phyloP scores from a whole-genome alignment of 2,329 filamentous ascomycete species.

The Paecilomyces dactylethromorphus region DNA sequence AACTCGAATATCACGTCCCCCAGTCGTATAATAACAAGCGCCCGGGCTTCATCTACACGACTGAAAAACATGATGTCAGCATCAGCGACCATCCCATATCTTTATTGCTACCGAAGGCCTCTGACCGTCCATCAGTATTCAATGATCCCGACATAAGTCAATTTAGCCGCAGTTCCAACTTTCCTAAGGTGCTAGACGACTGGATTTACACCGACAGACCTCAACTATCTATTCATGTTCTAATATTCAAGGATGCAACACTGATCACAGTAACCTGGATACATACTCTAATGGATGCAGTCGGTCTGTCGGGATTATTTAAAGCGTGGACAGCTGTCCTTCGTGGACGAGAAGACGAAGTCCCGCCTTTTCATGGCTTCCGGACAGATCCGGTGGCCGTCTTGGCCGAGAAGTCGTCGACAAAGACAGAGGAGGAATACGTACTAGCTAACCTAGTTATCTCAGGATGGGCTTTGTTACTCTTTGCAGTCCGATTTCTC shows the following conservation, averaged over 20 bases:
- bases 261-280: constrained; percentile 42
- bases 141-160: constrained; percentile 18
- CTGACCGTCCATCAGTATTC: too few species aligned
- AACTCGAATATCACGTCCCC: constrained; percentile 39
- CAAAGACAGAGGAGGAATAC: not conserved
- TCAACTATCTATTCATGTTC: constrained; percentile 43
- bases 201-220: constrained; percentile 39
- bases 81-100: constrained; percentile 40
- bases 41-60: constrained; percentile 38
- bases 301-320: constrained; percentile 39
- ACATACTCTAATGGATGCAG: constrained; percentile 44
- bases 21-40: constrained; percentile 25
- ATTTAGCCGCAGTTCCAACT: constrained; percentile 16
- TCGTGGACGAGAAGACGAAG: constrained; percentile 35
- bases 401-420: constrained; percentile 9
- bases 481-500: constrained; percentile 28
- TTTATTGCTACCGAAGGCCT: constrained; percentile 23
- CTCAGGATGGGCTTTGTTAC: constrained; percentile 1
- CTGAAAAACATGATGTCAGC: constrained; percentile 25
- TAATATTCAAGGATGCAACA: constrained; percentile 46
- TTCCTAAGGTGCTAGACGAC: constrained; percentile 30
- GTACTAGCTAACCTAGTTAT: not conserved
- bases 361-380: constrained; percentile 29
- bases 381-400: constrained; percentile 30
- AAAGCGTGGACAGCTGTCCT: constrained; percentile 43